phyloP scores from a whole-genome alignment of 352 stramenopile species.

The Globisporangium takayamanum region DNA sequence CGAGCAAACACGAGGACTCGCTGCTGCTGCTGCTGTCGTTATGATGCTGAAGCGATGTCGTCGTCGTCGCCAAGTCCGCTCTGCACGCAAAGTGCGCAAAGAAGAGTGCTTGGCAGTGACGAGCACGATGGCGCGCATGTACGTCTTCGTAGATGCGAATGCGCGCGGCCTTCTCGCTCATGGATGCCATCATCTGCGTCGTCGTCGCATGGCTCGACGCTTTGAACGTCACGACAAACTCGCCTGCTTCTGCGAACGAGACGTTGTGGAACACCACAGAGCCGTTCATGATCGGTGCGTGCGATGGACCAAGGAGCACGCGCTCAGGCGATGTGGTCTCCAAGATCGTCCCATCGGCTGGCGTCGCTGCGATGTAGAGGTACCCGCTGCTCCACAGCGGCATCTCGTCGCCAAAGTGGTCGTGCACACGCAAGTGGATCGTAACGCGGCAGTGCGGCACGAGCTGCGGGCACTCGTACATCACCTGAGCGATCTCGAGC shows the following conservation, averaged over 20 bases:
- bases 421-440: conserved; percentile 32
- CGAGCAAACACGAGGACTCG: conserved; percentile 5
- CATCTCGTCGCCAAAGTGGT: conserved; percentile 54
- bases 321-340: conserved; percentile 1
- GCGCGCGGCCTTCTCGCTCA: conserved; percentile 27
- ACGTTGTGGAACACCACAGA: conserved; percentile 30
- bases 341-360: neutral
- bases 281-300: conserved; percentile 29
- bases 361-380: conserved; percentile 18
- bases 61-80: neutral
- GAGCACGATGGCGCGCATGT: conserved; percentile 14
- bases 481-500: conserved; percentile 37
- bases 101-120: conserved; percentile 27
- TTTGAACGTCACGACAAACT: conserved; percentile 35
- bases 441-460: conserved; percentile 33
- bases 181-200: neutral
- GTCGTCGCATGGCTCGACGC: conserved; percentile 9
- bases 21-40: neutral
- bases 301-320: conserved; percentile 5
- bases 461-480: conserved; percentile 42
- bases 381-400: conserved; percentile 15
- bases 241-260: conserved; percentile 29
- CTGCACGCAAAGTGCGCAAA: conserved; percentile 23
- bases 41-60: neutral
- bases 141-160: conserved; percentile 34